phyloP scores from a whole-genome alignment of 2,329 filamentous ascomycete species.

The Phialophora macrospora region DNA sequence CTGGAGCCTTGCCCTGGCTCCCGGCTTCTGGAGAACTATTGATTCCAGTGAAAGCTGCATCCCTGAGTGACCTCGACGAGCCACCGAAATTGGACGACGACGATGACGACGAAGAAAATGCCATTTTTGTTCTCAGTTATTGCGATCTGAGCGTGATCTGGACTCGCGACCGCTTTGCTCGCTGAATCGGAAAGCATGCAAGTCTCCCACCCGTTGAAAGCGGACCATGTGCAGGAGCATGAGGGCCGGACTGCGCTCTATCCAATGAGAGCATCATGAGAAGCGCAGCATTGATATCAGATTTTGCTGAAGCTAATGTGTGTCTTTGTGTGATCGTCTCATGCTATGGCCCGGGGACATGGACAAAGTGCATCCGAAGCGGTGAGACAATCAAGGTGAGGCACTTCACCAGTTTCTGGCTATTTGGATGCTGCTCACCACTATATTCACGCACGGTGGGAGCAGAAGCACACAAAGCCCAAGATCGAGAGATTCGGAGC shows the following conservation, averaged over 20 bases:
- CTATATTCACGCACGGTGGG: background rate
- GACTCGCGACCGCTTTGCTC: slow-evolving; percentile 2
- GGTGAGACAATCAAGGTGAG: slow-evolving; percentile 14
- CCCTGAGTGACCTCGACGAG: slow-evolving; percentile 26
- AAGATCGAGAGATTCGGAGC: background rate
- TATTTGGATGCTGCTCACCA: background rate
- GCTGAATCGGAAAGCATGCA: slow-evolving; percentile 9
- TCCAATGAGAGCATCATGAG: slow-evolving; percentile 21
- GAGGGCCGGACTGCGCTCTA: slow-evolving; percentile 1
- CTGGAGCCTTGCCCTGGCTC: slow-evolving; percentile 38
- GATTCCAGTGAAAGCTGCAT: slow-evolving; percentile 31
- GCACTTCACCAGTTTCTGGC: background rate
- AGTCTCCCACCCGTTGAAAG: slow-evolving; percentile 16
- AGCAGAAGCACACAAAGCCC: background rate
- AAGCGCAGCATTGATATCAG: slow-evolving; percentile 17
- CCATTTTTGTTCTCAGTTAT: slow-evolving; percentile 24
- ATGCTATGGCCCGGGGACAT: slow-evolving; percentile 23
- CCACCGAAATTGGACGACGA: slow-evolving; percentile 33
- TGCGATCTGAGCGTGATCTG: background rate
- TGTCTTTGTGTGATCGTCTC: slow-evolving; percentile 10
- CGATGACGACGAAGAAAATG: slow-evolving; percentile 39
- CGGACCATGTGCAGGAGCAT: slow-evolving; percentile 11
- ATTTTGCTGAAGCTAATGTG: slow-evolving; percentile 8
- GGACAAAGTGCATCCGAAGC: slow-evolving; percentile 11
- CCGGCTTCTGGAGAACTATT: slow-evolving; percentile 27